phyloP scores from a whole-genome alignment of 441 rosid genomes.

The Adansonia grandidieri region DNA sequence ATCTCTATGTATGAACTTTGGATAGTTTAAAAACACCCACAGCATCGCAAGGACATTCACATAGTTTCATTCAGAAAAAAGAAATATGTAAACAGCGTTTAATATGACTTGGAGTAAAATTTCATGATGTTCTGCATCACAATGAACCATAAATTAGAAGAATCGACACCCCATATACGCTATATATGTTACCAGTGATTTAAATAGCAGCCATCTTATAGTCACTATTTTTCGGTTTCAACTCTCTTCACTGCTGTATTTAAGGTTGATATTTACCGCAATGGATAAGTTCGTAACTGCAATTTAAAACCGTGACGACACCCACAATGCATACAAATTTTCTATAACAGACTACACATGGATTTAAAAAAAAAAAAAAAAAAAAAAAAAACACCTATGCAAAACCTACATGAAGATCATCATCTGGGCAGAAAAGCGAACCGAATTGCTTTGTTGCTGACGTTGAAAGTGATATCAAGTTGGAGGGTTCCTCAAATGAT shows the following conservation, averaged over 20 bases:
- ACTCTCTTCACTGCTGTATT: no score
- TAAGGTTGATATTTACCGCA: no score
- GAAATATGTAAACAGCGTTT: not conserved
- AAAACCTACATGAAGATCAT: not conserved
- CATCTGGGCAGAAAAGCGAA: not conserved
- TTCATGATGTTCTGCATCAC: conserved; percentile 1
- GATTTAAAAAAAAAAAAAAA: conserved; percentile 17
- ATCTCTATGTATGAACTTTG: no score
- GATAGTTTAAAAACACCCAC: no score
- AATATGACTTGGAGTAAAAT: not conserved
- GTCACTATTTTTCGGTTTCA: no score
- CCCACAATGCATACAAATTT: conserved; percentile 1
- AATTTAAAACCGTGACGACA: no score
- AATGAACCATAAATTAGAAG: conserved; percentile 9
- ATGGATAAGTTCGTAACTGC: no score
- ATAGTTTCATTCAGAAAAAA: no score
- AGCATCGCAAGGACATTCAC: no score
- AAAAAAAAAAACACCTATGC: not conserved
- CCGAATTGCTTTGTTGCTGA: not conserved
- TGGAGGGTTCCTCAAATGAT: not conserved
- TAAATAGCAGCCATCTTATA: no score
- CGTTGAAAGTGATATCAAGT: not conserved
- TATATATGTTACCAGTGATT: not conserved
- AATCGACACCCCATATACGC: not conserved
- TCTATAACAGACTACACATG: conserved; percentile 17